These are phyloP conservation scores for Gossypium mustelinum DNA, from an alignment of 345 rosid species.

Conservation along the genomic window DNA sequence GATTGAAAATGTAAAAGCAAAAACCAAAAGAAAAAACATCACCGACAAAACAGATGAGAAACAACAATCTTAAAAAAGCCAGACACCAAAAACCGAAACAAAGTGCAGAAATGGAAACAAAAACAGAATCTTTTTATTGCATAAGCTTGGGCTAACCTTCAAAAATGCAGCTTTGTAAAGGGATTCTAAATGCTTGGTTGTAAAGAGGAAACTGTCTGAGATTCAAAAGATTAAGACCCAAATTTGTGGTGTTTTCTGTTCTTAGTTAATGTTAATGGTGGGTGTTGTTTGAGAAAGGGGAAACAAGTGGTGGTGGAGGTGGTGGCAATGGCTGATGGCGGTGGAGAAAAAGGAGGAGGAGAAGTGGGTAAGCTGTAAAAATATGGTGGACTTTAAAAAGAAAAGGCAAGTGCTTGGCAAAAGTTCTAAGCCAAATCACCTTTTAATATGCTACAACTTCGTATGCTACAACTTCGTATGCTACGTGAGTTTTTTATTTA, in stretches of 20 bases:
- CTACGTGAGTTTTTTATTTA: not conserved
- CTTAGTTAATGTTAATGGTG: not conserved
- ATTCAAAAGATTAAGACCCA: constrained; percentile 29
- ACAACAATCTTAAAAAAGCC: constrained; percentile 10
- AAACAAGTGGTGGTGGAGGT: not conserved
- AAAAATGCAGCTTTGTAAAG: constrained; percentile 35
- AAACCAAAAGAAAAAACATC: constrained; percentile 26
- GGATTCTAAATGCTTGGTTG: not conserved
- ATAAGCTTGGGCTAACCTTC: constrained; percentile 31
- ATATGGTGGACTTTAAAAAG: no score
- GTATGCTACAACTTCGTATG: not conserved
- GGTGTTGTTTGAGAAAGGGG: not conserved
- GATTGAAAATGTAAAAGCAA: not conserved
- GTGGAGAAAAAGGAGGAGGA: constrained; percentile 16
- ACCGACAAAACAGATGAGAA: constrained; percentile 29
- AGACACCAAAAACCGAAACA: not conserved
- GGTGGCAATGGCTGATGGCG: constrained; percentile 15
- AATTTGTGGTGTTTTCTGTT: not conserved
- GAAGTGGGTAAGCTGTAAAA: constrained; percentile 32
- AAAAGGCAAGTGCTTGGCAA: constrained; percentile 7
- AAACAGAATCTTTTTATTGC: not conserved
- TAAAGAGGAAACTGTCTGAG: not conserved
- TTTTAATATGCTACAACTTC: constrained; percentile 13
- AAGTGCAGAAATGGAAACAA: not conserved
- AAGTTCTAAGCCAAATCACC: constrained; percentile 27